phyloP scores from a whole-genome alignment of 106 monocot species.

The Platanthera guangdongensis region DNA sequence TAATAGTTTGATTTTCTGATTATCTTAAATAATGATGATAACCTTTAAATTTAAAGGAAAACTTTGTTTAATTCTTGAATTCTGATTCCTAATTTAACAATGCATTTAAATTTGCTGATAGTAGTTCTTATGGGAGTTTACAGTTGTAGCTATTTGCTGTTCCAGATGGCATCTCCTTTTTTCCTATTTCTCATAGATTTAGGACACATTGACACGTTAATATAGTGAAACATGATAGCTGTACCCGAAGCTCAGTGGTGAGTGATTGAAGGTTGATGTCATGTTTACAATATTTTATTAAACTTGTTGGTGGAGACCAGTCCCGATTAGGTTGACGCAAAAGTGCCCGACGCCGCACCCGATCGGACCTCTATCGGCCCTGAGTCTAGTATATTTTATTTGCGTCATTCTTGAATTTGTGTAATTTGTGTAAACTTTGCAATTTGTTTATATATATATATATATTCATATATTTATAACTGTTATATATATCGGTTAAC shows the following conservation, averaged over 20 bases:
- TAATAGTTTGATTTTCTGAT: not conserved
- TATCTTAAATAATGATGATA: not conserved
- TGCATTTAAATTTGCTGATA: not conserved
- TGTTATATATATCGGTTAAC: too few species aligned
- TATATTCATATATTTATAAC: too few species aligned
- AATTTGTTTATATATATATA: too few species aligned
- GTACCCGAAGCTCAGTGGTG: not conserved
- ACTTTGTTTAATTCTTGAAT: not conserved
- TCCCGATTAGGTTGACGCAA: too few species aligned
- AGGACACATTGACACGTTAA: not conserved
- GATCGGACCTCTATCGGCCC: too few species aligned
- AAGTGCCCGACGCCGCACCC: too few species aligned
- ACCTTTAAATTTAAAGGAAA: not conserved
- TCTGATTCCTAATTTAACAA: not conserved
- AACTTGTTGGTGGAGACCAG: too few species aligned
- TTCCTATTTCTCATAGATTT: not conserved
- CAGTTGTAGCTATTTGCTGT: not conserved
- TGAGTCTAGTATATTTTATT: too few species aligned
- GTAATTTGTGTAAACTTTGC: too few species aligned
- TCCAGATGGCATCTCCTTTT: not conserved
- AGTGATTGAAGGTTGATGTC: not conserved
- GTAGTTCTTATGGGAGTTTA: not conserved
- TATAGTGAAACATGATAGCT: not conserved
- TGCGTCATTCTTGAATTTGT: too few species aligned
- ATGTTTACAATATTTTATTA: not conserved